phyloP scores from a whole-genome alignment of 2,329 filamentous ascomycete species.

The Epichloe sp. region DNA sequence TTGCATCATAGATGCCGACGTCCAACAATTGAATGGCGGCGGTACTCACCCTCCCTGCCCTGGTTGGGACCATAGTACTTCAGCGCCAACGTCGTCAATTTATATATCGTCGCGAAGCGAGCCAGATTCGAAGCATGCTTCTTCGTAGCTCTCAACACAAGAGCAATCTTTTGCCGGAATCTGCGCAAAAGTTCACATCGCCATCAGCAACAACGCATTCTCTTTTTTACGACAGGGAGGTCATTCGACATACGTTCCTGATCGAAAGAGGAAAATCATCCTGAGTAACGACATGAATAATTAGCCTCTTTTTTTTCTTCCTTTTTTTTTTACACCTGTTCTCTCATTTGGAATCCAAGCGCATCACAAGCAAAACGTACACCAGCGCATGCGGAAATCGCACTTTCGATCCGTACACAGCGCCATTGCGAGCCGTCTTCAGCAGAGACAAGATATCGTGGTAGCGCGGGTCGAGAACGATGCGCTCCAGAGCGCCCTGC shows the following conservation, averaged over 20 bases:
- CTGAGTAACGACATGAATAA: conserved; percentile 25
- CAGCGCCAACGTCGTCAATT: conserved; percentile 63
- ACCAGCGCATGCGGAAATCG: conserved; percentile 96
- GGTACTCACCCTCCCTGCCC: conserved; percentile 40
- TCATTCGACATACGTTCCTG: conserved; percentile 53
- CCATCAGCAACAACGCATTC: neutral
- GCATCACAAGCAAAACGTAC: conserved; percentile 22
- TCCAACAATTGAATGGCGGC: neutral
- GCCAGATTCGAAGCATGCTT: conserved; percentile 88
- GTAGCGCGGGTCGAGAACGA: conserved; percentile 72
- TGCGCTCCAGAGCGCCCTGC: conserved; percentile 48
- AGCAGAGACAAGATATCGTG: conserved; percentile 73
- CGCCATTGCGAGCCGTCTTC: conserved; percentile 92
- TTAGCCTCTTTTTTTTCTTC: neutral
- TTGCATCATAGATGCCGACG: neutral
- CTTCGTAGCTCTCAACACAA: conserved; percentile 75
- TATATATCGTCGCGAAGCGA: conserved; percentile 85
- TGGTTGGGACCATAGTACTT: conserved; percentile 45
- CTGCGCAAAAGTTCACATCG: conserved; percentile 15
- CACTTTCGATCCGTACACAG: conserved; percentile 93
- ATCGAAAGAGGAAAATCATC: conserved; percentile 95
- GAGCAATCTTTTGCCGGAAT: conserved; percentile 60
- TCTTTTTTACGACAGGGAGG: neutral
- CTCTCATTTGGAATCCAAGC: neutral
- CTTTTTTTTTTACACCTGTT: too few relatives aligned